Evolutionary conservation across 1,284 basidiomycete genomes (phyloP), one percentile per base, ranked within the genome.

Genomic region (Trichosporon sp.): DNA sequence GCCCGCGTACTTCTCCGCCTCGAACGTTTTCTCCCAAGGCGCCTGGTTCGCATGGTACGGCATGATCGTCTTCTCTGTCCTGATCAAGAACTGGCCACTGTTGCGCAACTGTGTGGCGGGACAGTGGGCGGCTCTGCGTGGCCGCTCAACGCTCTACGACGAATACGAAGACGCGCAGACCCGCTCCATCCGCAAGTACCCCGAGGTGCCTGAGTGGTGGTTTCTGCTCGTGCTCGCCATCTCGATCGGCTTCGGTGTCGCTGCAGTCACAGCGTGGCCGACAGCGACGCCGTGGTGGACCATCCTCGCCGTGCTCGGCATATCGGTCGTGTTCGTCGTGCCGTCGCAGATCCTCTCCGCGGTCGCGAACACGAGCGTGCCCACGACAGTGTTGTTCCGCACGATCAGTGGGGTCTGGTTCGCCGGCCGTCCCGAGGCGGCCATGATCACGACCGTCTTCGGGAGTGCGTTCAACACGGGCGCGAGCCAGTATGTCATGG

Each of bases 141-240:
- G 46, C 8, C 31, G 65, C 65, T 46, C 69, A 81, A 85, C 69
- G 66, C 67, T 7, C 73, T 74, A 79, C 48, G 75, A 75, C 43
- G 70, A 79, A 11, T 67, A 71, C 56, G 76, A 78, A 61, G 78
- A 80, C 63, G 66, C 79, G 19, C 79, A 80, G 73, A 74, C 68
- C 67, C 72, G 74, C 32, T 69, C 78, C 26, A 79, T 79, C 71
- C 65, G 67, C 64, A 87, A 84, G 38, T 96, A 96, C 81, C 84
- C 87, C 0, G 73, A 74, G 19, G 73, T 74, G 4, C 69, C 71
- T 12, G 73, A 74, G 61, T 72, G 71, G 71, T 40, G 46, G 51
- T 74, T 70, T 51, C 48, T 71, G n/a, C 48, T 68, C 32, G 68
- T 74, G 31, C 69, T 74, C 8, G 61, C 66, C 37, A 32, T 69